These are phyloP conservation scores for Picochlorum sp. DNA, from an alignment of 139 green algal genomes.

Conservation along the genomic window DNA sequence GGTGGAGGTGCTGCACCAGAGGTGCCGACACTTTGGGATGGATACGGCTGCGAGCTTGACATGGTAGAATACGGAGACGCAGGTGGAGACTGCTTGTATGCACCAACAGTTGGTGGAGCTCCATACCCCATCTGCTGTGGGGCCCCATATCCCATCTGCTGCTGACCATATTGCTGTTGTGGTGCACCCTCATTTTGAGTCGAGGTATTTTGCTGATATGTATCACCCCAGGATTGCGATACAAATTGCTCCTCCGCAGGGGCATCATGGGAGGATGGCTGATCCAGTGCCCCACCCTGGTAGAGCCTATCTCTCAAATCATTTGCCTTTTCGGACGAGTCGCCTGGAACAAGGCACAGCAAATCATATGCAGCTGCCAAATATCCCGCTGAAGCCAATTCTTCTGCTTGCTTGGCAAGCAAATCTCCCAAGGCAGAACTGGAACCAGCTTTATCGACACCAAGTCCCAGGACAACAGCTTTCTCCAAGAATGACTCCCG, in stretches of 20 bases:
- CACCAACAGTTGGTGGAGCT: slow-evolving; percentile 1
- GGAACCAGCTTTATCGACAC: slow-evolving; percentile 36
- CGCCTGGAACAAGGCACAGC: slow-evolving; percentile 65
- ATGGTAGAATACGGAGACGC: neutral
- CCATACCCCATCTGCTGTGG: neutral
- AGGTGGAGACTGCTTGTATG: slow-evolving; percentile 2
- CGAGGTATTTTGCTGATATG: neutral
- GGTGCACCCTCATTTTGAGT: slow-evolving; percentile 9
- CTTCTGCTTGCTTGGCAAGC: slow-evolving; percentile 67
- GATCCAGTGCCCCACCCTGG: slow-evolving; percentile 29
- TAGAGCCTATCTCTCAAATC: slow-evolving; percentile 83
- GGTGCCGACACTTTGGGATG: slow-evolving; percentile 11
- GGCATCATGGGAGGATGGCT: neutral
- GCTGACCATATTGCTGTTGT: slow-evolving; percentile 13
- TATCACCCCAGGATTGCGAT: neutral
- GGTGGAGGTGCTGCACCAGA: slow-evolving; percentile 3
- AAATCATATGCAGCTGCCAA: slow-evolving; percentile 64
- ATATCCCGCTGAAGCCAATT: slow-evolving; percentile 69
- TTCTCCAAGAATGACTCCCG: slow-evolving; percentile 88
- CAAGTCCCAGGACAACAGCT: slow-evolving; percentile 81
- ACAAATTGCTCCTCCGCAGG: neutral
- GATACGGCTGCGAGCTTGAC: neutral
- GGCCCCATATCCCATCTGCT: neutral
- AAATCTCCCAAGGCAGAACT: slow-evolving; percentile 60
- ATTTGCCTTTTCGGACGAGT: slow-evolving; percentile 48